A percentile compares a stretch with the other conserved stretches of the same genome.
These are phyloP conservation scores for Abrus precatorius DNA, from an alignment of 306 rosid genomes.

Conservation along the genomic window DNA sequence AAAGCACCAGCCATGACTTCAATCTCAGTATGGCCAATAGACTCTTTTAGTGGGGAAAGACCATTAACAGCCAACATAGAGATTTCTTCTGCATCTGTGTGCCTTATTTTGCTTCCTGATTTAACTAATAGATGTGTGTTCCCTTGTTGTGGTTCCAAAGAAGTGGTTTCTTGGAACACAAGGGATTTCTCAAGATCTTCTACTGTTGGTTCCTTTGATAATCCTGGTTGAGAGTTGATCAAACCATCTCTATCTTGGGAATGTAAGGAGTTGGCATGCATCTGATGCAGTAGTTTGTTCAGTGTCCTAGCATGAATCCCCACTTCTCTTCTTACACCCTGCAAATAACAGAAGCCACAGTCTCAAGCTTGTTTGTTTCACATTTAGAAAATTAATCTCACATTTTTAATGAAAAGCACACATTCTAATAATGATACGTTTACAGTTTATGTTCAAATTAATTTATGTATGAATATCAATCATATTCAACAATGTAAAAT, in stretches of 20 bases:
- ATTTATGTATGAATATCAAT: too few relatives aligned
- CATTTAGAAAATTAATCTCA: too few relatives aligned
- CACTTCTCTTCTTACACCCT: constrained; percentile 98
- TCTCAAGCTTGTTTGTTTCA: not conserved
- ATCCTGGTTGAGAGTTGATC: constrained; percentile 59
- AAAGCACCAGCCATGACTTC: constrained; percentile 89
- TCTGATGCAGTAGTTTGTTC: constrained; percentile 60
- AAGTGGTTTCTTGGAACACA: constrained; percentile 55
- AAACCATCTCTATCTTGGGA: constrained; percentile 55
- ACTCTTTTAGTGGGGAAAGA: constrained; percentile 61
- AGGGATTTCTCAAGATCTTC: constrained; percentile 50
- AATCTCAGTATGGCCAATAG: constrained; percentile 86
- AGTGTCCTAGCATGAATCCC: constrained; percentile 80
- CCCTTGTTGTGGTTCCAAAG: constrained; percentile 46
- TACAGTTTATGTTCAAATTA: too few relatives aligned
- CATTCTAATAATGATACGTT: too few relatives aligned
- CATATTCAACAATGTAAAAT: too few relatives aligned
- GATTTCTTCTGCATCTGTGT: constrained; percentile 54
- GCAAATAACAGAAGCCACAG: constrained; percentile 43
- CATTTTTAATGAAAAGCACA: too few relatives aligned
- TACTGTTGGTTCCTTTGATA: constrained; percentile 48
- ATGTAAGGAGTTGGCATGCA: constrained; percentile 42
- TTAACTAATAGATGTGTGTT: constrained; percentile 47
- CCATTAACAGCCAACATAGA: constrained; percentile 42
- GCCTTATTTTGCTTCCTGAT: constrained; percentile 47